Percentiles rank a stretch among this genome's conserved stretches.
Evolutionary conservation across 805 yeast species (phyloP).

Genomic region (Candida maltosa): DNA sequence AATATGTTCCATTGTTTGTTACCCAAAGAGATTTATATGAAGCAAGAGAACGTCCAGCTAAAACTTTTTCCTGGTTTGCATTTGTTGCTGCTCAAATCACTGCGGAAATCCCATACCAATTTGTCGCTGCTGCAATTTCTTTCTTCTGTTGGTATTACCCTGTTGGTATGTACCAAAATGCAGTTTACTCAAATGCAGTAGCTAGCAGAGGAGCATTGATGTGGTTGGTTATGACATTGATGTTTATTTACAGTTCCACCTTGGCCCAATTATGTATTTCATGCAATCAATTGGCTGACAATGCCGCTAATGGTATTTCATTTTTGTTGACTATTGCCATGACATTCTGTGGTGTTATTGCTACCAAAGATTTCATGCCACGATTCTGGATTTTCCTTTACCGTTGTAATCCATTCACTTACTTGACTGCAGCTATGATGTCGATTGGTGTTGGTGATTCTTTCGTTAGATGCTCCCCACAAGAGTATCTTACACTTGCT

Average conservation of each 20-base stretch:
- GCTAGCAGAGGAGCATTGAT: slow-evolving; percentile 57
- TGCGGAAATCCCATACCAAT: slow-evolving; percentile 66
- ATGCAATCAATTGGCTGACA: slow-evolving; percentile 54
- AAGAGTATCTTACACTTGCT: slow-evolving; percentile 19
- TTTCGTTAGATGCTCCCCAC: slow-evolving; percentile 18
- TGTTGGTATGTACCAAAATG: slow-evolving; percentile 22
- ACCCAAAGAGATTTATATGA: slow-evolving; percentile 65
- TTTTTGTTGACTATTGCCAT: slow-evolving; percentile 59
- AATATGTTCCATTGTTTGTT: slow-evolving; percentile 54
- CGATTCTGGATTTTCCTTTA: slow-evolving; percentile 56
- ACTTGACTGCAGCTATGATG: slow-evolving; percentile 27
- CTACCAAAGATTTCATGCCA: slow-evolving; percentile 48
- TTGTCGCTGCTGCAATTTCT: slow-evolving; percentile 59
- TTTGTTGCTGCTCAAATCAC: slow-evolving; percentile 60
- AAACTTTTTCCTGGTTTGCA: slow-evolving; percentile 64
- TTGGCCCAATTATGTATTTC: slow-evolving; percentile 60
- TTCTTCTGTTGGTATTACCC: slow-evolving; percentile 56
- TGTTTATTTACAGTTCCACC: slow-evolving; percentile 53
- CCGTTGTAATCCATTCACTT: slow-evolving; percentile 32
- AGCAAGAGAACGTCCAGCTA: slow-evolving; percentile 71
- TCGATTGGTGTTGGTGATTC: slow-evolving; percentile 27
- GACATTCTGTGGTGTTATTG: slow-evolving; percentile 78
- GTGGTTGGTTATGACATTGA: slow-evolving; percentile 41
- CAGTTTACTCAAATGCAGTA: slow-evolving; percentile 16
- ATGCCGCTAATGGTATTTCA: slow-evolving; percentile 61